phyloP scores from a whole-genome alignment of 768 basidiomycete species.

The Scleroderma citrinum region DNA sequence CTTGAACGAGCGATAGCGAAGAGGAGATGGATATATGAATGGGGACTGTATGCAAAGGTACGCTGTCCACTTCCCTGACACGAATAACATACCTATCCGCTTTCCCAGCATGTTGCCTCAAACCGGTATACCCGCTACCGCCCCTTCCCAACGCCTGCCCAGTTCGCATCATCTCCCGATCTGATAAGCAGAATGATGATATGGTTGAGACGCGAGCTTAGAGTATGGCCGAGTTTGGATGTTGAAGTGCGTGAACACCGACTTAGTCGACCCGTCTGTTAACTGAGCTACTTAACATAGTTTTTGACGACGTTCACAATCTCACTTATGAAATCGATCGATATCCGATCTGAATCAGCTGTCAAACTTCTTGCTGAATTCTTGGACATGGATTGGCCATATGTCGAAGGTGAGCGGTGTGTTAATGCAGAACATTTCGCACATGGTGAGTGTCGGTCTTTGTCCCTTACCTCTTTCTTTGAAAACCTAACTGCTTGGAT shows the following conservation, averaged over 20 bases:
- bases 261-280: background rate
- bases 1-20: constrained; percentile 69
- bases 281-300: constrained; percentile 34
- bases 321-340: constrained; percentile 87
- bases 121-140: constrained; percentile 81
- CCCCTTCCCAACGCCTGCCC: constrained; percentile 84
- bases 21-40: constrained; percentile 75
- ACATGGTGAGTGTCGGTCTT: constrained; percentile 57
- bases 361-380: constrained; percentile 83
- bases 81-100: background rate
- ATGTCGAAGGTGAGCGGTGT: constrained; percentile 49
- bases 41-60: constrained; percentile 83
- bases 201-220: constrained; percentile 81
- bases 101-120: constrained; percentile 77
- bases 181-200: constrained; percentile 68
- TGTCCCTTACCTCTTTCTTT: background rate
- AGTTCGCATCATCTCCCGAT: constrained; percentile 74
- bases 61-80: constrained; percentile 14
- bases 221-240: constrained; percentile 85
- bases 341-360: constrained; percentile 86
- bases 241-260: constrained; percentile 57
- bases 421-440: constrained; percentile 89
- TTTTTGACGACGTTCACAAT: constrained; percentile 87
- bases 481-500: background rate
- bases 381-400: constrained; percentile 68